A percentile compares a stretch with the other conserved stretches of the same genome.
These are phyloP conservation scores for Tolypocladium nubicola DNA, from an alignment of 2,329 filamentous ascomycete genomes.

Conservation along the genomic window DNA sequence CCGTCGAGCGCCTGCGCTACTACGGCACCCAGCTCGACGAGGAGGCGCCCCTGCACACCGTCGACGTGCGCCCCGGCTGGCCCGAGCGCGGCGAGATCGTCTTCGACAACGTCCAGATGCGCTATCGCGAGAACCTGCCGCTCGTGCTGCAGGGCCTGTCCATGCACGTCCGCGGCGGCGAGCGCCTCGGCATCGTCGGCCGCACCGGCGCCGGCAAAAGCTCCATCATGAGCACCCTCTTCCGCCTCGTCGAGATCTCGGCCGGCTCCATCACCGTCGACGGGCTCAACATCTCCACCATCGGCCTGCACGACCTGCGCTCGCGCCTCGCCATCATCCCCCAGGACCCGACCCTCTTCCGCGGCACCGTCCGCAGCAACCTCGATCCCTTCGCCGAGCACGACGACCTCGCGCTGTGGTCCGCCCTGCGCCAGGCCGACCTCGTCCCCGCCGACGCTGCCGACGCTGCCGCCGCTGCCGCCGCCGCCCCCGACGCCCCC, in stretches of 20 bases:
- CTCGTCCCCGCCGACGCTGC: constrained; percentile 50
- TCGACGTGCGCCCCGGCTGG: constrained; percentile 66
- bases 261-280: constrained; percentile 54
- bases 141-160: constrained; percentile 60
- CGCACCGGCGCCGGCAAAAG: constrained; percentile 77
- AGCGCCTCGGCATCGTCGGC: constrained; percentile 72
- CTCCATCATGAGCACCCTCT: constrained; percentile 73
- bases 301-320: constrained; percentile 66
- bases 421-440: constrained; percentile 65
- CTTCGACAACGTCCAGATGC: constrained; percentile 68
- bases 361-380: constrained; percentile 68
- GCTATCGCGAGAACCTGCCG: constrained; percentile 61
- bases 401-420: constrained; percentile 68
- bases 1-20: constrained; percentile 82
- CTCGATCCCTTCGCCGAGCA: constrained; percentile 75
- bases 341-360: constrained; percentile 76
- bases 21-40: constrained; percentile 82
- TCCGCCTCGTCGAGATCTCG: constrained; percentile 61
- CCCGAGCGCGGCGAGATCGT: constrained; percentile 75
- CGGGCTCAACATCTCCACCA: constrained; percentile 57
- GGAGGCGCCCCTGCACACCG: constrained; percentile 73
- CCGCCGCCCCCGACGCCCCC: constrained; percentile 64
- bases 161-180: constrained; percentile 65
- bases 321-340: constrained; percentile 74
- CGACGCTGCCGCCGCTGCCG: constrained; percentile 36